phyloP scores from a whole-genome alignment of 2,329 filamentous ascomycete genomes.

The Beauveria caledonica region DNA sequence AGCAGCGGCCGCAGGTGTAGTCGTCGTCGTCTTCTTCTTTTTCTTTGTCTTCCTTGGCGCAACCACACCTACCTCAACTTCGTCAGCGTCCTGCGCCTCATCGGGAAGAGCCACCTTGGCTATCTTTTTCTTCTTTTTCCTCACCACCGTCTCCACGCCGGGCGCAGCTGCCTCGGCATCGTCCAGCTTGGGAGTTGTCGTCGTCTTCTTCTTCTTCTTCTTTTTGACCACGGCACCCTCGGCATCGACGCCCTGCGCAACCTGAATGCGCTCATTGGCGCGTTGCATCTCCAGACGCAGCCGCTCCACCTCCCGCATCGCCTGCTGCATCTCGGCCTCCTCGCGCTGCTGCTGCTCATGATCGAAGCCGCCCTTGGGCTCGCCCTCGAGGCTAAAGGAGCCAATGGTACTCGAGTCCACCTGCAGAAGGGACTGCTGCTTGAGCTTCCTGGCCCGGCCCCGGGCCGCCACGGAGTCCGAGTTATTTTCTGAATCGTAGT shows the following conservation, averaged over 20 bases:
- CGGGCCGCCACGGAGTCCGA: conserved; percentile 40
- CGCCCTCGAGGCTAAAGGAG: conserved; percentile 56
- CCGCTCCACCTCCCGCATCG: conserved; percentile 81
- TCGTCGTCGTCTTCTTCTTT: conserved; percentile 33
- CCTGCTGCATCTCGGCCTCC: conserved; percentile 80
- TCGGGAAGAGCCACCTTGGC: conserved; percentile 20
- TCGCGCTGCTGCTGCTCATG: conserved; percentile 63
- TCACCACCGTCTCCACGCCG: conserved; percentile 32
- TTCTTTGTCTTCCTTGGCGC: conserved; percentile 42
- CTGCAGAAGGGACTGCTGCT: conserved; percentile 60
- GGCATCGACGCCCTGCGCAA: conserved; percentile 57
- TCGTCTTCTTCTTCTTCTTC: conserved; percentile 50
- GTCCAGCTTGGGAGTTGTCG: conserved; percentile 17
- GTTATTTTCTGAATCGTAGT: conserved; percentile 48
- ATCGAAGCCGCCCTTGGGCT: conserved; percentile 37
- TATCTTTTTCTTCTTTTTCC: conserved; percentile 43
- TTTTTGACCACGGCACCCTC: conserved; percentile 60
- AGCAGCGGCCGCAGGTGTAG: conserved; percentile 15
- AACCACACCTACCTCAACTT: conserved; percentile 15
- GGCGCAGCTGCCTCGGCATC: neutral
- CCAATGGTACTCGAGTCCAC: conserved; percentile 82
- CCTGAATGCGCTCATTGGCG: conserved; percentile 65
- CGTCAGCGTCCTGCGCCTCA: conserved; percentile 16
- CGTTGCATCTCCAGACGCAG: conserved; percentile 84
- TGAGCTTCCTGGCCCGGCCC: conserved; percentile 40